Percentiles rank a stretch among this genome's conserved stretches.
Evolutionary conservation across 495 filamentous ascomycete genomes (phyloP).

Genomic region (Lophium mytilinum): DNA sequence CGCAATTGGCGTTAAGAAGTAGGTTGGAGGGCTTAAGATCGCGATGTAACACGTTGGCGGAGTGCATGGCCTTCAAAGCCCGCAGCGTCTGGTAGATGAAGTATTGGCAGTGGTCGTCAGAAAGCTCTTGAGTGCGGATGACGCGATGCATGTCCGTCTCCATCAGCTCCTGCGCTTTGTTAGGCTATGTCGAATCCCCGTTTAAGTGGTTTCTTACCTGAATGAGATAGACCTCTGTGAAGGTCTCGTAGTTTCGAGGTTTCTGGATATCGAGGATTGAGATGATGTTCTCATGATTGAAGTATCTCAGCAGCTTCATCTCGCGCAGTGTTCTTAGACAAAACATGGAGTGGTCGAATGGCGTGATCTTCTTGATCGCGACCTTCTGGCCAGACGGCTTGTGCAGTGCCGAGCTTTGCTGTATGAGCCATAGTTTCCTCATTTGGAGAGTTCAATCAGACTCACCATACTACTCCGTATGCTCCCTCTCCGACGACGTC

Average conservation of each 20-base stretch:
- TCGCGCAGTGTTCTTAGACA: slow-evolving; percentile 93
- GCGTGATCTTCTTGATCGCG: slow-evolving; percentile 99
- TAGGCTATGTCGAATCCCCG: neutral
- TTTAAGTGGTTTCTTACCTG: slow-evolving; percentile 53
- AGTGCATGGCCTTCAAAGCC: slow-evolving; percentile 97
- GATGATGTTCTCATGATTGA: slow-evolving; percentile 99
- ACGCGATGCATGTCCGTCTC: slow-evolving; percentile 99
- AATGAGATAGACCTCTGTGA: slow-evolving; percentile 98
- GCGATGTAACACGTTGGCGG: slow-evolving; percentile 92
- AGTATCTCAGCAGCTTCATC: slow-evolving; percentile 98
- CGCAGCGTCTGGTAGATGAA: slow-evolving; percentile 49
- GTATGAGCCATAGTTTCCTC: too few species aligned
- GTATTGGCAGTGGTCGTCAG: slow-evolving; percentile 63
- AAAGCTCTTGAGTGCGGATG: slow-evolving; percentile 79
- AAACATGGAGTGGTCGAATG: slow-evolving; percentile 99
- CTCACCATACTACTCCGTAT: slow-evolving; percentile 98
- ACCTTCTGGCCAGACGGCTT: slow-evolving; percentile 98
- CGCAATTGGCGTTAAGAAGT: slow-evolving; percentile 96
- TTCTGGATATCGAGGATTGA: slow-evolving; percentile 99
- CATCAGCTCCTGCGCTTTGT: slow-evolving; percentile 74
- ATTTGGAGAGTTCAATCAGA: neutral
- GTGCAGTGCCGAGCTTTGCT: slow-evolving; percentile 84
- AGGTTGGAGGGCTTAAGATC: slow-evolving; percentile 96
- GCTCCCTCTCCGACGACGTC: slow-evolving; percentile 99
- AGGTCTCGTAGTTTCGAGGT: slow-evolving; percentile 88